These are phyloP conservation scores for Debaryomyces robertsiae DNA, from an alignment of 1,139 yeast species.

Conservation along the genomic window DNA sequence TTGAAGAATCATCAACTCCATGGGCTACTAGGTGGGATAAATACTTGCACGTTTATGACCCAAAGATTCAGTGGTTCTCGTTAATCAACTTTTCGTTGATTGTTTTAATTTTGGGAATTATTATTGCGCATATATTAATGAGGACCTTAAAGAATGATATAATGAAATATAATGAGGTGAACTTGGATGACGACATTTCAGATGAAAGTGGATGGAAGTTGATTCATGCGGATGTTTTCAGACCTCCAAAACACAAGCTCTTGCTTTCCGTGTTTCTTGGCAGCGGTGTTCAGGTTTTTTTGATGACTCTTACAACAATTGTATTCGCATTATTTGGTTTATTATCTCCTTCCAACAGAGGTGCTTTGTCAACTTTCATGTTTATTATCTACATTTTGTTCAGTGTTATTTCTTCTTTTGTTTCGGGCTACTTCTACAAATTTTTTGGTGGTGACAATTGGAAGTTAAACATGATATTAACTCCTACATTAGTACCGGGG, in stretches of 20 bases:
- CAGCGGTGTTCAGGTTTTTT: slow-evolving; percentile 80
- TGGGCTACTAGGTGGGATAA: slow-evolving; percentile 99
- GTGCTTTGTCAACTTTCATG: slow-evolving; percentile 88
- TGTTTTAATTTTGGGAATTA: slow-evolving; percentile 73
- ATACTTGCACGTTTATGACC: slow-evolving; percentile 87
- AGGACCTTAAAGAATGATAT: slow-evolving; percentile 86
- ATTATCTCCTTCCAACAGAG: slow-evolving; percentile 92
- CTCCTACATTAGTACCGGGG: slow-evolving; percentile 88
- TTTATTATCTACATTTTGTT: slow-evolving; percentile 78
- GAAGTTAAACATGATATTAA: slow-evolving; percentile 80
- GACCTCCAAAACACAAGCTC: slow-evolving; percentile 76
- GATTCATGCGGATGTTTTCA: slow-evolving; percentile 92
- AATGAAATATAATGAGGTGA: slow-evolving; percentile 84
- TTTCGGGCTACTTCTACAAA: slow-evolving; percentile 83
- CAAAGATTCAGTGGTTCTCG: slow-evolving; percentile 95
- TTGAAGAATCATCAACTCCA: slow-evolving; percentile 67
- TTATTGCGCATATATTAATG: slow-evolving; percentile 77
- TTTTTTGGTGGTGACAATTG: slow-evolving; percentile 91
- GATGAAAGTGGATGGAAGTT: slow-evolving; percentile 98
- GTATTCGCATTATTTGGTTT: slow-evolving; percentile 86
- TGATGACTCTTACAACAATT: slow-evolving; percentile 75
- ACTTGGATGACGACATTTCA: slow-evolving; percentile 81
- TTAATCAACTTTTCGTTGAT: slow-evolving; percentile 81
- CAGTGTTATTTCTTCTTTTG: slow-evolving; percentile 80
- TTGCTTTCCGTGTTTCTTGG: slow-evolving; percentile 81